Percentiles rank a stretch among this genome's conserved stretches.
phyloP scores from a whole-genome alignment of 2,329 filamentous ascomycete species.

The Colletotrichum sp. region DNA sequence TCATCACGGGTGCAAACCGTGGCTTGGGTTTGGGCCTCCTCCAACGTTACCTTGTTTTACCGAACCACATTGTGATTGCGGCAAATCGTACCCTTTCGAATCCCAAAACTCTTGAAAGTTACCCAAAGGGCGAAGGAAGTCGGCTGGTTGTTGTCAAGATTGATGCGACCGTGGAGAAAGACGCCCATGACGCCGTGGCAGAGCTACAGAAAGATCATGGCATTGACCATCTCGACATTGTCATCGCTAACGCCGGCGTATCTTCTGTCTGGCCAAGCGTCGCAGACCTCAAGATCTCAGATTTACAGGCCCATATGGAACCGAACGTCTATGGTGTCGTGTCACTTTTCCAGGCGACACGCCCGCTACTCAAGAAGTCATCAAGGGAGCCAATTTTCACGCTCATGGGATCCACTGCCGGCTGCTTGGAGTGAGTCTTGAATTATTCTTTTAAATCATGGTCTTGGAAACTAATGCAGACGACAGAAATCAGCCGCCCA shows the following conservation, averaged over 20 bases:
- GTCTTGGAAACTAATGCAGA: background rate
- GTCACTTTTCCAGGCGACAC: conserved; percentile 26
- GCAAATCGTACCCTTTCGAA: conserved; percentile 37
- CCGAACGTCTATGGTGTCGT: conserved; percentile 36
- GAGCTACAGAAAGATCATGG: conserved; percentile 30
- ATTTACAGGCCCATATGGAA: conserved; percentile 41
- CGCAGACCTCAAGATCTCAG: conserved; percentile 34
- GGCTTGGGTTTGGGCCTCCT: conserved; percentile 41
- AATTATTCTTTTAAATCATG: too few relatives aligned
- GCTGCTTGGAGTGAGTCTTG: background rate
- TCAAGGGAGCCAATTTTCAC: background rate
- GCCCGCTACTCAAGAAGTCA: conserved; percentile 27
- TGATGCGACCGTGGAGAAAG: conserved; percentile 38
- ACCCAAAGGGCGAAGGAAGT: conserved; percentile 40
- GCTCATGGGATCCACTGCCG: background rate
- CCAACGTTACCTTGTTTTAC: conserved; percentile 45
- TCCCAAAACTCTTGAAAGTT: conserved; percentile 31
- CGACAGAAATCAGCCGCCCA: background rate
- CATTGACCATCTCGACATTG: conserved; percentile 50
- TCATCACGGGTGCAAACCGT: conserved; percentile 43
- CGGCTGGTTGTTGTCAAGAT: conserved; percentile 45
- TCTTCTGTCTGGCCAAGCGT: conserved; percentile 33
- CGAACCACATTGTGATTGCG: conserved; percentile 58
- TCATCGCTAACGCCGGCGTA: conserved; percentile 59
- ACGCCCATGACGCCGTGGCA: conserved; percentile 36